Base-by-base conservation (phyloP, 1,139 yeast species). In the Zygosaccharomyces pseudobailii region DNA sequence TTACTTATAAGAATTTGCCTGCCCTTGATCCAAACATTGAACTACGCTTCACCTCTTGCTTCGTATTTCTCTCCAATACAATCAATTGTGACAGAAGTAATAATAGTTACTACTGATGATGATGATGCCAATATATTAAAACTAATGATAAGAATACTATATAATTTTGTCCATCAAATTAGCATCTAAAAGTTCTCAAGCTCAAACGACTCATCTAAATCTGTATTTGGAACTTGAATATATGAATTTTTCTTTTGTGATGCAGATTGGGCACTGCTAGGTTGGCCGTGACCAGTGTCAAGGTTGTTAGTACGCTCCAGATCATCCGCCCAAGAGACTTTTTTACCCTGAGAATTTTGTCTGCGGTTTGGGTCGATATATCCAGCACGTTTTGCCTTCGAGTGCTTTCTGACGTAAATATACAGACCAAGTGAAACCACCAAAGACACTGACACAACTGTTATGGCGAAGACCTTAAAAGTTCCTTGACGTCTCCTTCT, bases 271-370 rank as follows among this genome's bases (percentile, higher is more conserved):
- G 48, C 34, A 7, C 52, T 50, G 4, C 46, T 41, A 17, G 47
- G 38, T 28, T 35, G 40, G n/a, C 31, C 38, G 64, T 73, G 72
- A 66, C 75, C 59, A 61, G 62, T 54, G 68, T 70, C 61, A 65
- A 72, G 55, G 63, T 75, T 64, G 19, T 53, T 55, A 30, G 54
- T 54, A 21, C 47, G 50, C 42, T 56, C 63, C 22, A 57, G 33
- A 44, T 62, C 66, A 46, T 65, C 68, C 3, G 68, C 68, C 69
- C 70, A 64, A 2, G 70, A 60, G 3, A 64, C 70, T 7, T 63
- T 55, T 48, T 66, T 67, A 45, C 60, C 61, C 3, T 50, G 44
- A 36, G 52, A 31, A 13, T 50, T 42, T 37, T 50, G 53, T 25
- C 53, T 53, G 31, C 43, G 48, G 10, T 52, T 55, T 37, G 54